Percentiles rank a stretch among this genome's conserved stretches.
phyloP scores from a whole-genome alignment of 306 rosid species.

The Canavalia gladiata region DNA sequence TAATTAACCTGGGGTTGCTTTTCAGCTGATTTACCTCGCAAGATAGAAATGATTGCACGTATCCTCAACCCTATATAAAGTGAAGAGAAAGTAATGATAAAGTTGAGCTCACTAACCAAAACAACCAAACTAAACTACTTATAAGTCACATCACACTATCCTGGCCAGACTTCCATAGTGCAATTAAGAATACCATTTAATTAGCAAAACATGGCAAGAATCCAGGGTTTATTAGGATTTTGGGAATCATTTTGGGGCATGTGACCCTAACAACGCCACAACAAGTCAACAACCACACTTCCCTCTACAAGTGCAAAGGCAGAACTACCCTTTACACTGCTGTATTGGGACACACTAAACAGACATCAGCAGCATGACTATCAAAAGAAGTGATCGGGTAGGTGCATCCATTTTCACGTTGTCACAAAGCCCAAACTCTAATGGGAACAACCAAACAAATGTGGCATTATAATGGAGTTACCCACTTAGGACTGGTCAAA shows the following conservation, averaged over 20 bases:
- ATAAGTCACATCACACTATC: slow-evolving; percentile 47
- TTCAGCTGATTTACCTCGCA: slow-evolving; percentile 58
- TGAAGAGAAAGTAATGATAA: slow-evolving; percentile 44
- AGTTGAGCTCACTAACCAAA: slow-evolving; percentile 46
- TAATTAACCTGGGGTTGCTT: slow-evolving; percentile 48
- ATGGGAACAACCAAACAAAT: slow-evolving; percentile 51
- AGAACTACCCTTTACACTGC: slow-evolving; percentile 6
- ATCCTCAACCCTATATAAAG: slow-evolving; percentile 53
- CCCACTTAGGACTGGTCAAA: slow-evolving; percentile 57
- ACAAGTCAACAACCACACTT: neutral
- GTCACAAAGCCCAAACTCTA: slow-evolving; percentile 52
- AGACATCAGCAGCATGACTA: slow-evolving; percentile 29
- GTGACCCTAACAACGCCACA: slow-evolving; percentile 9
- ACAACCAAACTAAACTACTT: neutral
- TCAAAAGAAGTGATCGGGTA: slow-evolving; percentile 43
- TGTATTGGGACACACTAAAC: slow-evolving; percentile 43
- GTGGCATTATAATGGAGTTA: slow-evolving; percentile 36
- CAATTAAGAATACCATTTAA: slow-evolving; percentile 31
- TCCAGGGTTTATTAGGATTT: slow-evolving; percentile 45
- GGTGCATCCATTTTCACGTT: slow-evolving; percentile 51
- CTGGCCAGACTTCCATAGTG: slow-evolving; percentile 6
- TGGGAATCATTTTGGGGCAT: slow-evolving; percentile 41
- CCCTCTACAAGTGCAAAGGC: slow-evolving; percentile 25
- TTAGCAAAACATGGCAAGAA: slow-evolving; percentile 44
- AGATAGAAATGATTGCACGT: slow-evolving; percentile 56